These are phyloP conservation scores for Jackrogersella minutella DNA, from an alignment of 495 filamentous ascomycete genomes.

Conservation along the genomic window DNA sequence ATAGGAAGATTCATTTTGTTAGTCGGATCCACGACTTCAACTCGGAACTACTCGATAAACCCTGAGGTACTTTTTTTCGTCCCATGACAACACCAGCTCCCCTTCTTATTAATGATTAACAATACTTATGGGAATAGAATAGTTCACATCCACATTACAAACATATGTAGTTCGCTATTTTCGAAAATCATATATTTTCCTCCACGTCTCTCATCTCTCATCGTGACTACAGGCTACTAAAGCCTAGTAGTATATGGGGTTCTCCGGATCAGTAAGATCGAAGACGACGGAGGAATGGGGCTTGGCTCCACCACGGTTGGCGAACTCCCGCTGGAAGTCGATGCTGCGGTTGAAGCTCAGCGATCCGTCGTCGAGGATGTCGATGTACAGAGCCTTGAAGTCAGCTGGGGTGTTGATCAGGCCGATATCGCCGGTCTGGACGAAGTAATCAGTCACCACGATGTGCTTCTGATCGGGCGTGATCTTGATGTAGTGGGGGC, in stretches of 20 bases:
- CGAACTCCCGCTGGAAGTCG: slow-evolving; percentile 62
- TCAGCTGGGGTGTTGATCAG: slow-evolving; percentile 70
- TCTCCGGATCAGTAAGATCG: slow-evolving; percentile 62
- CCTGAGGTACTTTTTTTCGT: too few relatives aligned
- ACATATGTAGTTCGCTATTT: too few relatives aligned
- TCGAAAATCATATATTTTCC: too few relatives aligned
- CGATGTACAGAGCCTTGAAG: slow-evolving; percentile 69
- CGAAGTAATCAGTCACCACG: slow-evolving; percentile 70
- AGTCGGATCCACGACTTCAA: too few relatives aligned
- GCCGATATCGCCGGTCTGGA: slow-evolving; percentile 67
- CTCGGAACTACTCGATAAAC: too few relatives aligned
- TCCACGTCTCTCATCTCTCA: background rate
- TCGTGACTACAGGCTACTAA: background rate
- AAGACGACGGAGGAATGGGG: slow-evolving; percentile 68
- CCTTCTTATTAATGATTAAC: too few relatives aligned
- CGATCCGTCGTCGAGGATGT: slow-evolving; percentile 62
- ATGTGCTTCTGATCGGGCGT: slow-evolving; percentile 70
- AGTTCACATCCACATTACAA: too few relatives aligned
- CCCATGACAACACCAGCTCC: too few relatives aligned
- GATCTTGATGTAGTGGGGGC: slow-evolving; percentile 71
- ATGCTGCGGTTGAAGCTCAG: slow-evolving; percentile 66
- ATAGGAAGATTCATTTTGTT: too few relatives aligned
- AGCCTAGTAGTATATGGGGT: slow-evolving; percentile 51
- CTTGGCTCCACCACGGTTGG: slow-evolving; percentile 64
- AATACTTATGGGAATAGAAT: too few relatives aligned